Conservation (phyloP, 352 stramenopile species). For the Plasmopara muralis region DNA sequence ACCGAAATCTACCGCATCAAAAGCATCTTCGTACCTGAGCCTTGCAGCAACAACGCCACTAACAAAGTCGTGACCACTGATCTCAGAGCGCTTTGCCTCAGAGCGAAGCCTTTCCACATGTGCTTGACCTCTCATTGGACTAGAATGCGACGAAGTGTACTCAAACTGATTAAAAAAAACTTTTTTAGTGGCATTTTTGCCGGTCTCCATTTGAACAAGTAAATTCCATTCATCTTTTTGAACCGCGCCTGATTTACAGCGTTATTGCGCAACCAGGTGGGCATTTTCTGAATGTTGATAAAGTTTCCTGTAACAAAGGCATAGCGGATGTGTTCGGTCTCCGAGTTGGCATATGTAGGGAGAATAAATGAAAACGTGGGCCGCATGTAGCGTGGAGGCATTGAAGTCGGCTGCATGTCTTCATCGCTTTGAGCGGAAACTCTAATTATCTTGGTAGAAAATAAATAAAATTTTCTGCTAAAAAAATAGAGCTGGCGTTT, state of each 20-base stretch:
- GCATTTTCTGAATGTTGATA: slow-evolving; percentile 62
- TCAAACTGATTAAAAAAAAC: slow-evolving; percentile 74
- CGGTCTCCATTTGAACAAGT: slow-evolving; percentile 24
- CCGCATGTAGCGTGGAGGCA: slow-evolving; percentile 66
- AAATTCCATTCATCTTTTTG: slow-evolving; percentile 79
- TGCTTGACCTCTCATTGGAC: slow-evolving; percentile 48
- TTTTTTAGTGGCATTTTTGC: slow-evolving; percentile 57
- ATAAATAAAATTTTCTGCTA: background rate
- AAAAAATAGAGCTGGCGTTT: background rate
- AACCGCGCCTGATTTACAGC: slow-evolving; percentile 59
- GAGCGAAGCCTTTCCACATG: slow-evolving; percentile 58
- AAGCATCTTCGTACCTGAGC: slow-evolving; percentile 75
- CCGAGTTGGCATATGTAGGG: slow-evolving; percentile 71
- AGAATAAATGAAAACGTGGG: slow-evolving; percentile 79
- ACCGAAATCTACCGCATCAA: slow-evolving; percentile 45
- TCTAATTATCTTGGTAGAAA: slow-evolving; percentile 1
- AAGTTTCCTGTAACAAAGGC: slow-evolving; percentile 67
- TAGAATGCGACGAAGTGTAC: slow-evolving; percentile 68
- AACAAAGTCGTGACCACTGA: slow-evolving; percentile 69
- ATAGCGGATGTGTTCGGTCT: slow-evolving; percentile 69
- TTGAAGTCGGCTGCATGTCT: slow-evolving; percentile 9
- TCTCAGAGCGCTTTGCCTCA: slow-evolving; percentile 62
- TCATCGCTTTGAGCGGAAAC: slow-evolving; percentile 7
- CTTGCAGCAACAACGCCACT: slow-evolving; percentile 34
- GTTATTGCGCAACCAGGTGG: slow-evolving; percentile 39